Evolutionary conservation across 2,329 filamentous ascomycete species (phyloP).

Genomic region (Cercospora sp.): DNA sequence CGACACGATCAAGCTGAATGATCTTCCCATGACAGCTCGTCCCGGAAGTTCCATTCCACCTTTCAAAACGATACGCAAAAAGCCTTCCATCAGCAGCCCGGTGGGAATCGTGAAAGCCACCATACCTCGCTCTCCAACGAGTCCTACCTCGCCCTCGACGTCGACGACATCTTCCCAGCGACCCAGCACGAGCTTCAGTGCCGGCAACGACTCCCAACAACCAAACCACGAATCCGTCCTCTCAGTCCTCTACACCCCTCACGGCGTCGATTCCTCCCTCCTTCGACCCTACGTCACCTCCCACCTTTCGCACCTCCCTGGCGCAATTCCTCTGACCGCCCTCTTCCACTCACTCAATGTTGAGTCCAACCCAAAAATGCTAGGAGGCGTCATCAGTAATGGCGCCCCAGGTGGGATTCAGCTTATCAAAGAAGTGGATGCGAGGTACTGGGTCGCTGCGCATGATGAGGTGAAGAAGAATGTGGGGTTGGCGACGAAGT

Average conservation of each 20-base stretch:
- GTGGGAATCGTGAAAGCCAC: constrained; percentile 15
- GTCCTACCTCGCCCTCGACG: neutral
- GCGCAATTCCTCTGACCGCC: constrained; percentile 62
- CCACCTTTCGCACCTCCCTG: constrained; percentile 55
- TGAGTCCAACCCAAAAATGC: constrained; percentile 61
- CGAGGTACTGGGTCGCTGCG: constrained; percentile 61
- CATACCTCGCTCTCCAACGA: constrained; percentile 2
- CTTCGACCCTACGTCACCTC: constrained; percentile 59
- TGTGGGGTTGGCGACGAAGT: constrained; percentile 53
- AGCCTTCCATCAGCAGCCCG: constrained; percentile 15
- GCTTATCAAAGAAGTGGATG: constrained; percentile 56
- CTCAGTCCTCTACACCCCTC: constrained; percentile 65
- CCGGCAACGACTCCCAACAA: constrained; percentile 15
- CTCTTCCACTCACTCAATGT: constrained; percentile 66
- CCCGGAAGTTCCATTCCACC: neutral
- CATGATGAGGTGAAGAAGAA: constrained; percentile 63
- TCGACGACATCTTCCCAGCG: neutral
- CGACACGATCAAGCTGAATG: constrained; percentile 41
- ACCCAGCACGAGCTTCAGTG: constrained; percentile 12
- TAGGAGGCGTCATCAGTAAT: constrained; percentile 60
- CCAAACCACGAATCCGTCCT: constrained; percentile 45
- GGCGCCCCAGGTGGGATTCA: constrained; percentile 60
- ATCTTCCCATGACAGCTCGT: constrained; percentile 38
- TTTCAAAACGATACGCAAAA: constrained; percentile 13
- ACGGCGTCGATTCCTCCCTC: constrained; percentile 58